Evolutionary conservation across 306 rosid genomes (phyloP), one percentile per base, ranked within the genome.

Genomic region (Fragaria nilgerrensis): DNA sequence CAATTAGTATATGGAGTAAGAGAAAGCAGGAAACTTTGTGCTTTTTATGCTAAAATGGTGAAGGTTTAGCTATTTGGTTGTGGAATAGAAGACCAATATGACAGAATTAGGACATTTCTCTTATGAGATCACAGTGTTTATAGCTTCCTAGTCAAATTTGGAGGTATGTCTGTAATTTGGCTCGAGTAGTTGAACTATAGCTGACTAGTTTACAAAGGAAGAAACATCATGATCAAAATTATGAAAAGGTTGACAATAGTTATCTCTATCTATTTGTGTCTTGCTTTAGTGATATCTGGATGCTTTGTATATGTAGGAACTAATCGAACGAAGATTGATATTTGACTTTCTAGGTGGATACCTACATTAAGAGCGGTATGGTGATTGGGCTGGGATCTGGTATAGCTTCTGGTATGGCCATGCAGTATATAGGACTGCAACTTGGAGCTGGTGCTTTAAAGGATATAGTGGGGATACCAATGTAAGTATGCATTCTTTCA

Each of bases 381-480:
- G 87, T 90, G 78, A 81, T 91, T 78, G 98, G 97, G 55, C 82
- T 93, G 83, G 98, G 96, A 12, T 91, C 90, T 69, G 97, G 97
- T 65, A 89, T 85, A 81, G 93, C 93, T 81, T 91, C 92, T 79
- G 90, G 82, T 45, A 83, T 93, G 92, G 97, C 96, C 64, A 88
- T 93, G 76, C 90, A 89, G 86, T 92, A 93, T 86, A 74, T 93
- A 82, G 97, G 98, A 78, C 85, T 82, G 80, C 92, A 89, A 73
- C 96, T 93, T 85, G 93, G 92, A 10, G 48, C 78, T 2, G 97
- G 98, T 74, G 85, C 85, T 84, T 85, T 91, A 45, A 87, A 87
- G 84, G 87, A 91, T 82, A 71, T 93, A 80, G 85, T 89, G 34
- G 97, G 97, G 80, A 87, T 91, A 77, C 98, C 98, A 55, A 93